phyloP scores from a whole-genome alignment of 768 basidiomycete genomes.

The Leccinum rimulosum region DNA sequence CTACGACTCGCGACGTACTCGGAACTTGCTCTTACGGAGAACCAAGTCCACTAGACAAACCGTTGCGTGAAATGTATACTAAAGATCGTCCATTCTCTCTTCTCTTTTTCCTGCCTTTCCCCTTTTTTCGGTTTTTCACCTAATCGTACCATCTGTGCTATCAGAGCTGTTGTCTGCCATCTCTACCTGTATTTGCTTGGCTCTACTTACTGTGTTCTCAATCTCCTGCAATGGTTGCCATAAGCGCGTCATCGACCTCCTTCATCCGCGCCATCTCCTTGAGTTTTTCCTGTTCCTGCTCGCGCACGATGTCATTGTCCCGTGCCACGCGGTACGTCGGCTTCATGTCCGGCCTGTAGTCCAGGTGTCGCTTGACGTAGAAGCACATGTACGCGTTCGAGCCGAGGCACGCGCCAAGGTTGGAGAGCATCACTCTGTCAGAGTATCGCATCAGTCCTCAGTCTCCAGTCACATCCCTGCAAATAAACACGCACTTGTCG shows the following conservation, averaged over 20 bases:
- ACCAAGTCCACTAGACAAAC: conserved; percentile 11
- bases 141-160: not conserved
- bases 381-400: conserved; percentile 94
- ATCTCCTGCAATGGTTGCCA: conserved; percentile 41
- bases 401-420: conserved; percentile 60
- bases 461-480: not conserved
- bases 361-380: conserved; percentile 86
- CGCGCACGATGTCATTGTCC: conserved; percentile 63
- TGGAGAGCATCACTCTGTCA: conserved; percentile 67
- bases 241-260: conserved; percentile 65
- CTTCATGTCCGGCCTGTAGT: conserved; percentile 70
- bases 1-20: conserved; percentile 10
- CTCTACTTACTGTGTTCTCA: conserved; percentile 5
- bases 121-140: not conserved
- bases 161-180: not conserved
- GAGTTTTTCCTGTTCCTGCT: conserved; percentile 54
- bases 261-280: conserved; percentile 51
- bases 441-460: not conserved
- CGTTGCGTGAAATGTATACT: conserved; percentile 10
- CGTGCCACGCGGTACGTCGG: conserved; percentile 67
- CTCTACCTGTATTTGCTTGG: not conserved
- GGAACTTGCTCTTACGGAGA: not conserved
- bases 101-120: not conserved
- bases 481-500: conserved; percentile 63
- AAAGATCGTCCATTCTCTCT: not conserved